Conservation (phyloP, 2,329 filamentous ascomycete genomes). For the Pseudopyricularia javanii region DNA sequence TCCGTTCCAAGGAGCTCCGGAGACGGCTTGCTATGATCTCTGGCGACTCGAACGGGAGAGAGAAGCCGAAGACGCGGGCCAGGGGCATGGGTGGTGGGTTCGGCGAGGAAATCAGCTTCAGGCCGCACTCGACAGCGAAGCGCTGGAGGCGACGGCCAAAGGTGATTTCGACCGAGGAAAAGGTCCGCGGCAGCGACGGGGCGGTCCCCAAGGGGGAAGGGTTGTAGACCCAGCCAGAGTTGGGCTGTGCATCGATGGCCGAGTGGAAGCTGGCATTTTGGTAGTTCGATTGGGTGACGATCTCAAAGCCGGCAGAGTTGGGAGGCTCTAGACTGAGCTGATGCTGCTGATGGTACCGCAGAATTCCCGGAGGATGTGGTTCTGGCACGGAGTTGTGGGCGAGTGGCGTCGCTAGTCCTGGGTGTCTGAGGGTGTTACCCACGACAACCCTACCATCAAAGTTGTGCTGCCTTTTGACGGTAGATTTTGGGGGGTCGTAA, state of each 20-base stretch:
- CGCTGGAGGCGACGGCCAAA: slow-evolving; percentile 62
- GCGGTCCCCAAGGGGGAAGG: slow-evolving; percentile 19
- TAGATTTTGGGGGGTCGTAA: too few relatives aligned
- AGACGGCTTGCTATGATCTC: slow-evolving; percentile 33
- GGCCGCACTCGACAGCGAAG: slow-evolving; percentile 48
- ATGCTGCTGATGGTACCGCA: too few relatives aligned
- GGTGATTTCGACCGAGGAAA: slow-evolving; percentile 49
- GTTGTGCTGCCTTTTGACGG: too few relatives aligned
- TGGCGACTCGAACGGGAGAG: slow-evolving; percentile 45
- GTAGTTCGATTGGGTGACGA: slow-evolving; percentile 36
- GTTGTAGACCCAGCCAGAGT: not conserved
- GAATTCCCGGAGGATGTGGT: too few relatives aligned
- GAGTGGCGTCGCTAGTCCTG: too few relatives aligned
- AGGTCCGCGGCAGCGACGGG: slow-evolving; percentile 33
- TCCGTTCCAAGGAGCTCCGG: slow-evolving; percentile 17
- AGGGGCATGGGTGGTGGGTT: slow-evolving; percentile 35
- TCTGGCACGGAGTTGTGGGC: too few relatives aligned
- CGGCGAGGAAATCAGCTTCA: slow-evolving; percentile 39
- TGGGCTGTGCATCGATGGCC: slow-evolving; percentile 6
- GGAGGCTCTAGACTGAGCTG: slow-evolving; percentile 33
- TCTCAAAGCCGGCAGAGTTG: slow-evolving; percentile 26
- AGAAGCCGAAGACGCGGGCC: slow-evolving; percentile 55
- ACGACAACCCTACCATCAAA: too few relatives aligned
- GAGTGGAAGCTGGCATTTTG: slow-evolving; percentile 43
- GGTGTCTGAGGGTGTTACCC: too few relatives aligned